These are phyloP conservation scores for Pelargonium fulgidum DNA, from an alignment of 441 rosid species.

Conservation along the genomic window DNA sequence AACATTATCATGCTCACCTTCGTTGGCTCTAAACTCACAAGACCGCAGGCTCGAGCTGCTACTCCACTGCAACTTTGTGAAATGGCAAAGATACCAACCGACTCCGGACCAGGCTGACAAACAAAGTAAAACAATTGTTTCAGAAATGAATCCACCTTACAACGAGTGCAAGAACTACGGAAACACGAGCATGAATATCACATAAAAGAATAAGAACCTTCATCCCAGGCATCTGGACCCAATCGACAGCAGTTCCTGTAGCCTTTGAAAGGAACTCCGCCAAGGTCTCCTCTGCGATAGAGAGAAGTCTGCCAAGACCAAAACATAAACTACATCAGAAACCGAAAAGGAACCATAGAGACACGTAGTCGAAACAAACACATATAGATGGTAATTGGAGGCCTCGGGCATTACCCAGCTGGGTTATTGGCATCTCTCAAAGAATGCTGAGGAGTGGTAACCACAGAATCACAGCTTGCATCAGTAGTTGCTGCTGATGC, in stretches of 20 bases:
- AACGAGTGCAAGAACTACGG: no score
- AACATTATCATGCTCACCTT: conserved; percentile 68
- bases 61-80: conserved; percentile 98
- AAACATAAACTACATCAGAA: neutral
- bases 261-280: conserved; percentile 99
- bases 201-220: conserved; percentile 39
- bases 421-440: conserved; percentile 88
- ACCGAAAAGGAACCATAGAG: conserved; percentile 7
- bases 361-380: neutral
- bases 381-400: neutral
- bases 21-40: conserved; percentile 90
- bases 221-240: conserved; percentile 99
- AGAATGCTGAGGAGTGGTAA: conserved; percentile 83
- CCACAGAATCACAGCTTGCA: conserved; percentile 91
- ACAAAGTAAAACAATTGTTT: neutral
- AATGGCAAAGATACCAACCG: conserved; percentile 98
- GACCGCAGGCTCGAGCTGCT: conserved; percentile 99
- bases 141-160: no score
- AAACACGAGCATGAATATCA: neutral
- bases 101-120: conserved; percentile 99
- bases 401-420: conserved; percentile 66
- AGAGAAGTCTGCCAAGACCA: conserved; percentile 62
- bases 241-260: conserved; percentile 99
- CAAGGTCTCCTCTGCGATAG: conserved; percentile 98
- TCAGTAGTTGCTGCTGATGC: conserved; percentile 49